Percentiles rank a stretch among this genome's conserved stretches.
phyloP scores from a whole-genome alignment of 202 grass and related monocot genomes.

The Carex sylvatica region DNA sequence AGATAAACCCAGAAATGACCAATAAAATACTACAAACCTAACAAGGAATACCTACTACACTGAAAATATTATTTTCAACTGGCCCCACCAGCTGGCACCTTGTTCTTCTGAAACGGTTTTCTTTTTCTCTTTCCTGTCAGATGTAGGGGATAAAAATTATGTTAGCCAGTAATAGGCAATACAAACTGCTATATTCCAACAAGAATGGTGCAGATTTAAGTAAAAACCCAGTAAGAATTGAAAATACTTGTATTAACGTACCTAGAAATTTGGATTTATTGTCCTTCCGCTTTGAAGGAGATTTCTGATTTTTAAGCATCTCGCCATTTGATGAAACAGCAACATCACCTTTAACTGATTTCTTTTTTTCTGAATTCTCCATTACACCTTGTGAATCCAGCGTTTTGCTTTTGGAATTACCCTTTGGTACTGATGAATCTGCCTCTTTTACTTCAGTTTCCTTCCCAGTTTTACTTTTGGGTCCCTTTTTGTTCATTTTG shows the following conservation, averaged over 20 bases:
- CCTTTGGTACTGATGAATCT: conserved; percentile 1
- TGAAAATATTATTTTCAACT: not conserved
- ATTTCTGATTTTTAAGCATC: conserved; percentile 5
- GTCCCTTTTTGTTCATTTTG: conserved; percentile 8
- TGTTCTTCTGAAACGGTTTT: conserved; percentile 14
- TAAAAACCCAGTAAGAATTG: not conserved
- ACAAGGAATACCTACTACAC: not conserved
- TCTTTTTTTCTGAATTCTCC: conserved; percentile 10
- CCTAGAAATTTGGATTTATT: conserved; percentile 23
- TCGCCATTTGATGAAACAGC: conserved; percentile 9
- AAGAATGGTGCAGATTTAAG: not conserved
- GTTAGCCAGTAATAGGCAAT: not conserved
- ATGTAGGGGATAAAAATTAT: not conserved
- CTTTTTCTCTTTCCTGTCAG: conserved; percentile 22
- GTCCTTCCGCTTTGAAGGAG: conserved; percentile 20
- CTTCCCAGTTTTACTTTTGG: conserved; percentile 1
- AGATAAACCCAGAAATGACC: not conserved
- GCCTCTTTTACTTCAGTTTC: not conserved
- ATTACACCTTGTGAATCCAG: not conserved
- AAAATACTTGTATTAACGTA: not conserved
- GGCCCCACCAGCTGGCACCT: not conserved
- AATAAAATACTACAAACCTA: conserved; percentile 9
- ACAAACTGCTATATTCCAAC: not conserved
- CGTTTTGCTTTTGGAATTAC: not conserved
- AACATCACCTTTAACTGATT: not conserved